Conservation (phyloP, 2,329 filamentous ascomycete genomes). For the Hypoxylon sp. region DNA sequence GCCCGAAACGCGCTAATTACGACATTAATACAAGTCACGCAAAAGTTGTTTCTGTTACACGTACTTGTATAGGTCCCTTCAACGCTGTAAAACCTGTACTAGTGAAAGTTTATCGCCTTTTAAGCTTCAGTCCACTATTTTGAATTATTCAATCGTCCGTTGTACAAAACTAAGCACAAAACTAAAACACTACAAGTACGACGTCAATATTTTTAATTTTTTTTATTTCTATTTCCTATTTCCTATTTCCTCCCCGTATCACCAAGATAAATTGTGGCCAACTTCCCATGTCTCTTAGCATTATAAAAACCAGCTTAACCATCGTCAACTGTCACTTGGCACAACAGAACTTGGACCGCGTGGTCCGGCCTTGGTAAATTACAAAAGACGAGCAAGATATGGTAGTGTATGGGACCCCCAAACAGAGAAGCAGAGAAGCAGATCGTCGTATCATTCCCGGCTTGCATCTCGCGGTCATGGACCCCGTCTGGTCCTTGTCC, state of each 20-base stretch:
- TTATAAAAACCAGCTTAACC: conserved; percentile 11
- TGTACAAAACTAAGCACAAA: not conserved
- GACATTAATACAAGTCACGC: conserved; percentile 18
- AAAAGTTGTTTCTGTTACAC: conserved; percentile 4
- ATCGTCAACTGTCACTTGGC: conserved; percentile 33
- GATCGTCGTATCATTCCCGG: conserved; percentile 39
- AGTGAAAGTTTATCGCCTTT: conserved; percentile 7
- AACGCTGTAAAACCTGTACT: conserved; percentile 2
- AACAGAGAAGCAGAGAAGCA: conserved; percentile 32
- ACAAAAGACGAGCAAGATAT: conserved; percentile 10
- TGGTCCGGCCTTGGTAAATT: conserved; percentile 42
- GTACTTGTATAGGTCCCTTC: not conserved
- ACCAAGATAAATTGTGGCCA: not conserved
- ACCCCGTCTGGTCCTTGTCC: conserved; percentile 13
- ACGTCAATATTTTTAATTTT: not conserved
- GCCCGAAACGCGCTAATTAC: conserved; percentile 27
- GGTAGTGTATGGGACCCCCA: conserved; percentile 6
- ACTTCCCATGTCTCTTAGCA: conserved; percentile 6
- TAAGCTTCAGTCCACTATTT: conserved; percentile 2
- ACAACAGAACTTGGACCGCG: conserved; percentile 35
- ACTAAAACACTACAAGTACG: not conserved
- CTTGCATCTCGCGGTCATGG: conserved; percentile 15
- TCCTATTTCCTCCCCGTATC: conserved; percentile 5
- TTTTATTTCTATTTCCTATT: not conserved
- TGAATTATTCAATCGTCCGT: not conserved